Conservation (phyloP, 768 basidiomycete genomes). For the Melanogaster broomeanus region DNA sequence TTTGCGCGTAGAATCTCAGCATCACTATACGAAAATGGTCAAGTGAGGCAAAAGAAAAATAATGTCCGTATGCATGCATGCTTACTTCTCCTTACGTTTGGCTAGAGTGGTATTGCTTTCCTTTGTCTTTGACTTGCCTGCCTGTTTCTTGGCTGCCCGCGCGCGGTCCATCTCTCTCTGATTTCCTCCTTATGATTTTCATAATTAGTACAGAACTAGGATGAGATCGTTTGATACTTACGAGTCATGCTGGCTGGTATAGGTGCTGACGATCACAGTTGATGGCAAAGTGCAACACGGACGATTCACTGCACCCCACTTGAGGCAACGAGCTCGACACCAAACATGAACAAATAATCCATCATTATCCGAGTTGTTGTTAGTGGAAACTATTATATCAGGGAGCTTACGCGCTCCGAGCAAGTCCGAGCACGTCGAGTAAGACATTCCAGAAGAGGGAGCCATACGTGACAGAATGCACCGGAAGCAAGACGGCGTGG, state of each 20-base stretch:
- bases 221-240: slow-evolving; percentile 35
- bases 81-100: slow-evolving; percentile 78
- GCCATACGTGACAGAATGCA: too few relatives aligned
- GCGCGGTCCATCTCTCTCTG: slow-evolving; percentile 76
- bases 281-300: slow-evolving; percentile 4
- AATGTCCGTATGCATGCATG: slow-evolving; percentile 22
- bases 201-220: slow-evolving; percentile 10
- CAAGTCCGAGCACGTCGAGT: slow-evolving; percentile 4
- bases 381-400: slow-evolving; percentile 3
- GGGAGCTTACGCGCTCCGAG: slow-evolving; percentile 18
- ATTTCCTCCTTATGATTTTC: slow-evolving; percentile 73
- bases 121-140: slow-evolving; percentile 63
- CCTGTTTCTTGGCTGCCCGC: slow-evolving; percentile 73
- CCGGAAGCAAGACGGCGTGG: too few relatives aligned
- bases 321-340: background rate
- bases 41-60: slow-evolving; percentile 23
- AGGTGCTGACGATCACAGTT: slow-evolving; percentile 2
- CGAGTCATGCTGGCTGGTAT: slow-evolving; percentile 48
- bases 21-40: slow-evolving; percentile 51
- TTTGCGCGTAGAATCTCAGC: slow-evolving; percentile 75
- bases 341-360: slow-evolving; percentile 30
- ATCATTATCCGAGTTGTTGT: background rate
- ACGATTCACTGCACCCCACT: too few relatives aligned
- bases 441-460: too few relatives aligned
- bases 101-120: slow-evolving; percentile 63